Evolutionary conservation across 176 grass and related monocot species (phyloP), one percentile per base, ranked within the genome.

Genomic region (Cenchrus americanus): DNA sequence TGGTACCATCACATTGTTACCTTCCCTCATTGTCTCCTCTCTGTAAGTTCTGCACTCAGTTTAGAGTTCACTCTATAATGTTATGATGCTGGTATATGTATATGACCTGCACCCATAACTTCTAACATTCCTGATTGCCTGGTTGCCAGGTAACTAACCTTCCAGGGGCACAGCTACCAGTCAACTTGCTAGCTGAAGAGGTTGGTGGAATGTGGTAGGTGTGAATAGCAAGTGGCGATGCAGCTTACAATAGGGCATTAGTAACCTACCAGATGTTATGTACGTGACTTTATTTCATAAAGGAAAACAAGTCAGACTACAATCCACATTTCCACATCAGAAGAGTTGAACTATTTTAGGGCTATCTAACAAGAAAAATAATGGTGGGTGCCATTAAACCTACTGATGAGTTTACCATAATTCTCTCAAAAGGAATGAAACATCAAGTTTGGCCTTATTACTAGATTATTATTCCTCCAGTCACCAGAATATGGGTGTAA

Each of bases 21-120:
- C 78, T 79, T 86, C 80, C 40, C 22, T 82, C 92, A 92, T 94
- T 78, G 43, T 83, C 83, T 78, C 40, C 77, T 81, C 74, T 54
- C 17, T 66, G 30, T 69, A 51, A 76, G 63, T 76, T 22, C 14
- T 76, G 47, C 62, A 34, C 78, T 59, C 13, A 22, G 42, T 59
- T 47, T 61, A 82, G 19, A 24, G 66, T 62, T 51, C 61, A 82
- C 27, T 78, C 21, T 65, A 71, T 71, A 23, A 88, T 88, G 73
- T 34, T 77, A 46, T 68, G 58, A 42, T 27, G 32, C 67, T 73
- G 73, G 55, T 71, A 71, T 62, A 83, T 71, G 71, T 42, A 14
- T 62, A 17, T 53, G 49, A 57, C 14, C 18, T 57, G 41, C 26
- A 60, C 6, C 43, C 13, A 60, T 73, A 77, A 77, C n/a, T 77